Evolutionary conservation across 1,284 basidiomycete species (phyloP).

Genomic region (Rhodotorula sp.): DNA sequence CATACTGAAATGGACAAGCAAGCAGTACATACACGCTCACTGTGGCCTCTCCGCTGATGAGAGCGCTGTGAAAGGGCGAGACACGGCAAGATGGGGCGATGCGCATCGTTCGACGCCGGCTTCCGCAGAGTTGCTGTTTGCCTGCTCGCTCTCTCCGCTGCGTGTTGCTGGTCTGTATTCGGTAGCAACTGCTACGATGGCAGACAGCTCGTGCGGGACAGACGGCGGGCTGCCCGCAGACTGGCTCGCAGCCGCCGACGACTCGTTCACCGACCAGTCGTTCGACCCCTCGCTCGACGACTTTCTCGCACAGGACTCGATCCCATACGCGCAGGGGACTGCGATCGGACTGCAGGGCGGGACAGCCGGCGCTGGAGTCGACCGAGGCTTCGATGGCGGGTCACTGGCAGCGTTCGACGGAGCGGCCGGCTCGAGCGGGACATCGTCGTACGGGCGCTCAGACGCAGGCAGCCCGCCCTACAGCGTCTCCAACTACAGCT

Average conservation of each 20-base stretch:
- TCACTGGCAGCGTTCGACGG: neutral
- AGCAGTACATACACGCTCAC: neutral
- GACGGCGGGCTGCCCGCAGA: neutral
- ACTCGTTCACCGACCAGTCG: neutral
- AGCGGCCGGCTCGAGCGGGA: too few relatives aligned
- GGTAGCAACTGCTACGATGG: neutral
- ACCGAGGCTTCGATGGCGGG: neutral
- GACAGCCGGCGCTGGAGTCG: neutral
- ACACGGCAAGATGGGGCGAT: neutral
- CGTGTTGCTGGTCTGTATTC: too few relatives aligned
- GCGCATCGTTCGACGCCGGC: neutral
- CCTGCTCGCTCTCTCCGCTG: neutral
- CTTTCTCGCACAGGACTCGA: neutral
- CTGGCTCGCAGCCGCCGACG: neutral
- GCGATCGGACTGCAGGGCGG: neutral
- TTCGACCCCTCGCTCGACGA: neutral
- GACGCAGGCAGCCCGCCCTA: slow-evolving; percentile 1
- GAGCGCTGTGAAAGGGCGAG: neutral
- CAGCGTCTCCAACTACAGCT: neutral
- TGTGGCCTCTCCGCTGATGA: neutral
- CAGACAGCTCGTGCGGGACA: neutral
- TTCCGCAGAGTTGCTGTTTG: too few relatives aligned
- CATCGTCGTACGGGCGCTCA: too few relatives aligned
- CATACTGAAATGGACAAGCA: too few relatives aligned
- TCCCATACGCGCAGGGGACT: too few relatives aligned